Conservation (phyloP, 169 alveolate genomes). For the Plasmodium knowlesi region DNA sequence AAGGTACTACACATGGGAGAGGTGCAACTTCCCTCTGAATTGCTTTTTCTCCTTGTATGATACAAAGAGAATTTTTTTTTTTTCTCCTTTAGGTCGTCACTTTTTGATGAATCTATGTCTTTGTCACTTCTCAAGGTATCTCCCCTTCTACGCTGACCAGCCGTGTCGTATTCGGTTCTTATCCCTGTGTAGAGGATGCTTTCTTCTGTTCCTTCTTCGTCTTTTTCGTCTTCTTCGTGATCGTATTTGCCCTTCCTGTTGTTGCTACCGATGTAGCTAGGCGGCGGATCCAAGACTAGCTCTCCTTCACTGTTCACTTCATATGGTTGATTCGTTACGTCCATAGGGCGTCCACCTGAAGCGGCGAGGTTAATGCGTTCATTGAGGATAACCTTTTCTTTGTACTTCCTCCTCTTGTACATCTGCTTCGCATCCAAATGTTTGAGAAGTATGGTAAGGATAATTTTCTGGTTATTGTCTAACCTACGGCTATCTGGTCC, state of each 20-base stretch:
- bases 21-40: conserved; percentile 85
- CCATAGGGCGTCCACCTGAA: neutral
- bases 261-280: neutral
- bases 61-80: neutral
- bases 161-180: neutral
- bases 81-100: neutral
- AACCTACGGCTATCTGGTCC: conserved; percentile 26
- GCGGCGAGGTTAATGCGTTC: neutral
- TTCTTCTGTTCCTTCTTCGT: neutral
- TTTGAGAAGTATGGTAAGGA: conserved; percentile 14
- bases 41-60: conserved; percentile 33
- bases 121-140: neutral
- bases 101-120: neutral
- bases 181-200: neutral
- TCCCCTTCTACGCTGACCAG: neutral
- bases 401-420: conserved; percentile 9
- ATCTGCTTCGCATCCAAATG: conserved; percentile 16
- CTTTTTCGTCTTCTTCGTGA: neutral
- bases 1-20: conserved; percentile 1
- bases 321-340: neutral
- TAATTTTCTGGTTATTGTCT: conserved; percentile 29
- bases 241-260: neutral
- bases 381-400: neutral
- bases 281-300: neutral
- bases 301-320: neutral